Base-by-base conservation (phyloP, 2,329 filamentous ascomycete species). In the Diaporthe citri region DNA sequence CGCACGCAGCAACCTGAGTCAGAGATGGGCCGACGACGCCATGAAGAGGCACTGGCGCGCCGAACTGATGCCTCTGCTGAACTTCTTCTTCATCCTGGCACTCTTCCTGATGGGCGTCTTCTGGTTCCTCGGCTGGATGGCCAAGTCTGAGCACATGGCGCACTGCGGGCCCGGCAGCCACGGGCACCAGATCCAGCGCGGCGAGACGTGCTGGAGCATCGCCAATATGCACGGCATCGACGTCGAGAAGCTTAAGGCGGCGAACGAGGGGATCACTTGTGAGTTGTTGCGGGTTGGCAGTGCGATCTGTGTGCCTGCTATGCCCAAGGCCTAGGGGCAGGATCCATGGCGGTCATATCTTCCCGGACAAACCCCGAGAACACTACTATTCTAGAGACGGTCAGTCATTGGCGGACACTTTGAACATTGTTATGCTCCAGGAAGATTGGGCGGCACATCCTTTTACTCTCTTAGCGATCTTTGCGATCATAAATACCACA, bases 161-260 rank as follows among this genome's bases (percentile, higher is more conserved):
- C 46, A 41, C 52, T 77, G 86, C 48, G 77, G 74, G 0, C 80
- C 81, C 22, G 82, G 82, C 60, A 79, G 77, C 28, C 77, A 77
- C 28, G 78, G 81, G 8, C 86, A 89, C 78, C 80, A 81, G 51
- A 82, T 91, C 57, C 77, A 82, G 67, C 71, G 81, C 10, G 88
- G 87, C 7, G 87, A 91, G 76, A 89, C 87, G 10, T 90, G 89
- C 80, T 90, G 88, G 88, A 85, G 80, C 8, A 85, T 91, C 79
- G 87, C 86, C 1, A 78, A 89, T 74, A 79, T 77, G 43, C 80
- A 83, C 74, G 82, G 82, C n/a, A 75, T 88, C 73, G 82, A 80
- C 56, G 82, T 90, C 31, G 86, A 88, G 20, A 84, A 85, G 28
- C 78, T 91, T 41, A n/a, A 87, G 75, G 80, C 79, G 34, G 78